Percentiles rank a stretch among this genome's conserved stretches.
Evolutionary conservation across 805 yeast genomes (phyloP).

Genomic region (Candida anglica): DNA sequence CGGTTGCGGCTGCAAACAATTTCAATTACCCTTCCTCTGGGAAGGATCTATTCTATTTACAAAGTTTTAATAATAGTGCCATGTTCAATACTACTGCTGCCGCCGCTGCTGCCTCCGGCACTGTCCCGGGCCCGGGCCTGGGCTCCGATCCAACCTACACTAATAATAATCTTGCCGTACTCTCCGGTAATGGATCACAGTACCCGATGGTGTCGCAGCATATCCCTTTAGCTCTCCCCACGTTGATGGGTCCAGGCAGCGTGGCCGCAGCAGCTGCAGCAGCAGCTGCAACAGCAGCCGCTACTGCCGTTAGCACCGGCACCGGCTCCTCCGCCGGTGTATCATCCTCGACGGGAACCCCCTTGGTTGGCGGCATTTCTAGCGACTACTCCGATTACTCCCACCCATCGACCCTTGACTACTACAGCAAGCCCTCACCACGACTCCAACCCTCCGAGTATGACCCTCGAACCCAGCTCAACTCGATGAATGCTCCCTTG

Average conservation of each 20-base stretch:
- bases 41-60: background rate
- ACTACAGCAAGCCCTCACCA: background rate
- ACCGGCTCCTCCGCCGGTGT: too few species aligned
- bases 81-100: conserved; percentile 4
- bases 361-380: too few species aligned
- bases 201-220: too few species aligned
- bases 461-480: background rate
- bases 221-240: too few species aligned
- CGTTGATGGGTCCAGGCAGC: too few species aligned
- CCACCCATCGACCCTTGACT: background rate
- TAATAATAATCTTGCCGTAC: too few species aligned
- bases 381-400: background rate
- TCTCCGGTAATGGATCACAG: background rate
- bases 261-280: background rate
- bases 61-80: conserved; percentile 3
- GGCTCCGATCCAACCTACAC: background rate
- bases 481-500: too few species aligned
- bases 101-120: background rate
- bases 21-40: too few species aligned
- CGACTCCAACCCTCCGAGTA: background rate
- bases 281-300: background rate
- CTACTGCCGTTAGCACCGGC: background rate
- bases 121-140: background rate
- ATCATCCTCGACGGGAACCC: too few species aligned
- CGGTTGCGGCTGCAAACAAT: too few species aligned